Evolutionary conservation across 2,329 filamentous ascomycete species (phyloP).

Genomic region (Akanthomyces lecanii): DNA sequence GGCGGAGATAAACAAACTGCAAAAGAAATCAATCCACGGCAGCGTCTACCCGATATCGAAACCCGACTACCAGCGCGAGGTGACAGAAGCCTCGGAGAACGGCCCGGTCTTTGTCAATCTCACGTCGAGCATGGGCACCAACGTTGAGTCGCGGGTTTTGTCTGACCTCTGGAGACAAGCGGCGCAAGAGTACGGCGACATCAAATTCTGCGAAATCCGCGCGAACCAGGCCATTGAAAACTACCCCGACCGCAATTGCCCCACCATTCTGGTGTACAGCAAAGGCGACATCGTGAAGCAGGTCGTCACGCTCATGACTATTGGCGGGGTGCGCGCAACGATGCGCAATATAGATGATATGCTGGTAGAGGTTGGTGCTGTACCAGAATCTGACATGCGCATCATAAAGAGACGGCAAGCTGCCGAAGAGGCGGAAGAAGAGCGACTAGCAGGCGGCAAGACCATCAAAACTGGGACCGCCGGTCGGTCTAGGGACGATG

Average conservation of each 20-base stretch:
- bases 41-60: conserved; percentile 92
- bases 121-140: conserved; percentile 71
- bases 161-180: conserved; percentile 82
- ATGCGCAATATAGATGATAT: conserved; percentile 75
- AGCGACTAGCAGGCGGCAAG: conserved; percentile 43
- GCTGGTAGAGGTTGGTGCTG: conserved; percentile 75
- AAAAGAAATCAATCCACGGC: conserved; percentile 76
- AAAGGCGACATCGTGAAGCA: conserved; percentile 91
- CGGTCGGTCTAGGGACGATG: conserved; percentile 38
- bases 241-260: conserved; percentile 92
- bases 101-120: conserved; percentile 72
- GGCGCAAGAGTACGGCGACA: conserved; percentile 79
- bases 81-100: conserved; percentile 81
- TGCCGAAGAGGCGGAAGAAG: conserved; percentile 58
- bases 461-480: conserved; percentile 50
- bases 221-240: conserved; percentile 92
- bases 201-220: conserved; percentile 97
- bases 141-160: conserved; percentile 79
- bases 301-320: conserved; percentile 78
- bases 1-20: conserved; percentile 71
- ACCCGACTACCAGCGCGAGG: conserved; percentile 84
- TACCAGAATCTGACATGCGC: conserved; percentile 74
- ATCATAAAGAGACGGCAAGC: conserved; percentile 59
- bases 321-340: conserved; percentile 68
- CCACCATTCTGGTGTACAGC: conserved; percentile 87